Base-by-base conservation (phyloP, 345 rosid genomes). In the Hibiscus syriacus region DNA sequence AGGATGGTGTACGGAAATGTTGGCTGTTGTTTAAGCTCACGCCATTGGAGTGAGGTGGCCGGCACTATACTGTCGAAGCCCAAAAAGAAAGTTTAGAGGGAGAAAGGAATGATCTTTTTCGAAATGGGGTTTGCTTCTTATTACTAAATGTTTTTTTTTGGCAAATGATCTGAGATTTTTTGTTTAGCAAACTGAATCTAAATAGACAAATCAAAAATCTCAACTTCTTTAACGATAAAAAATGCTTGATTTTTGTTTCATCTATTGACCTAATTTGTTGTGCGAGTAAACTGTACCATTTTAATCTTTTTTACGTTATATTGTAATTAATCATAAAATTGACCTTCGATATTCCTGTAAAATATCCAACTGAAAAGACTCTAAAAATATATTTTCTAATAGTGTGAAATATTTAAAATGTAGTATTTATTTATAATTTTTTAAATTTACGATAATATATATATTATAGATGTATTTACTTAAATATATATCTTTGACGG, bases 1-100 rank as follows among this genome's bases (percentile, higher is more conserved):
- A 54, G 49, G 36, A 38, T 34, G 26, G 54, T 52, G 79, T 76
- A 70, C 82, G 75, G 72, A 55, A 54, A 67, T 74, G 79, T 55
- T 46, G 67, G 39, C 26, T n/a, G n/a, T 53, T 10, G 22, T 72
- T 68, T 56, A 66, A 71, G 73, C 75, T 73, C 74, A 60, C 73
- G 61, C 81, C 81, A 69, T 80, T 68, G 55, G 71, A 66, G 70
- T 48, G 56, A 75, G 72, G 80, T 48, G n/a, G 70, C 25, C 74
- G 58, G 66, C 77, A 58, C 70, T 67, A 34, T 59, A 54, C 70
- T 52, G 74, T 11, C 27, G 57, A 53, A 43, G 19, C 16, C n/a
- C n/a, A n/a, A 25, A 17, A 55, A 2, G 5, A n/a, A 8, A 3
- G 4, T 26, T 26, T 45, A 49, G 25, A 49, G 54, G 19, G n/a